Conservation (phyloP, 352 stramenopile genomes). For the Globisporangium cederbergense region DNA sequence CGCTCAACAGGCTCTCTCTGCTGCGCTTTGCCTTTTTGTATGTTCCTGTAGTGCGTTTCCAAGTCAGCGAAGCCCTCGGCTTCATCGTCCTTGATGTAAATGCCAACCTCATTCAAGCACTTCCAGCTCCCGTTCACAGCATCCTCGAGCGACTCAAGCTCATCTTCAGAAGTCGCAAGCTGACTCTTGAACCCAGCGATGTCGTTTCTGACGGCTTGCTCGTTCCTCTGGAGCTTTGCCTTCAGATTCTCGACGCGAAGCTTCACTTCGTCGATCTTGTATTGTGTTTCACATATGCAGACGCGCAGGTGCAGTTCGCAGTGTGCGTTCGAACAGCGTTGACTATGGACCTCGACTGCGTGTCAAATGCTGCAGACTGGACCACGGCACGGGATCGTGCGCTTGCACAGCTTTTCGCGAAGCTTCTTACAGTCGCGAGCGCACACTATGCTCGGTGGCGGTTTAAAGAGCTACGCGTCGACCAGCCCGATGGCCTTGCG, state of each 20-base stretch:
- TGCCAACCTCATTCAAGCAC: conserved; percentile 62
- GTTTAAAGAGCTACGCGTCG: conserved; percentile 54
- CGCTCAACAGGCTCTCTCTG: neutral
- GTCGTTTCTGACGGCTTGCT: conserved; percentile 40
- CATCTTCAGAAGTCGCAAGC: conserved; percentile 39
- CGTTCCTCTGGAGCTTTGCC: conserved; percentile 30
- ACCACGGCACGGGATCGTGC: conserved; percentile 50
- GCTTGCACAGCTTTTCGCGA: conserved; percentile 56
- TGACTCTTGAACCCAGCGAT: conserved; percentile 61
- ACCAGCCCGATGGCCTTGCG: conserved; percentile 63
- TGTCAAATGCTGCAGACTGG: conserved; percentile 65
- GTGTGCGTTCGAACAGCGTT: conserved; percentile 50
- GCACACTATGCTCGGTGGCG: conserved; percentile 40
- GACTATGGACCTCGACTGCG: conserved; percentile 59
- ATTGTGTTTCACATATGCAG: conserved; percentile 57
- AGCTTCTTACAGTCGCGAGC: conserved; percentile 49
- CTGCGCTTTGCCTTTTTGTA: conserved; percentile 20
- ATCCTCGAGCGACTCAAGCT: conserved; percentile 49
- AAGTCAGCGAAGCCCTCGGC: conserved; percentile 52
- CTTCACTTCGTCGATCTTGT: conserved; percentile 63
- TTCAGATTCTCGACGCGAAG: conserved; percentile 27
- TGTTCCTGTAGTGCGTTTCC: conserved; percentile 35
- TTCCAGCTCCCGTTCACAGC: conserved; percentile 53
- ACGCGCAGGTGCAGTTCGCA: conserved; percentile 68
- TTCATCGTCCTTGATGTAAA: conserved; percentile 45